These are phyloP conservation scores for Nigrograna mackinnonii DNA, from an alignment of 2,329 filamentous ascomycete genomes.

Conservation along the genomic window DNA sequence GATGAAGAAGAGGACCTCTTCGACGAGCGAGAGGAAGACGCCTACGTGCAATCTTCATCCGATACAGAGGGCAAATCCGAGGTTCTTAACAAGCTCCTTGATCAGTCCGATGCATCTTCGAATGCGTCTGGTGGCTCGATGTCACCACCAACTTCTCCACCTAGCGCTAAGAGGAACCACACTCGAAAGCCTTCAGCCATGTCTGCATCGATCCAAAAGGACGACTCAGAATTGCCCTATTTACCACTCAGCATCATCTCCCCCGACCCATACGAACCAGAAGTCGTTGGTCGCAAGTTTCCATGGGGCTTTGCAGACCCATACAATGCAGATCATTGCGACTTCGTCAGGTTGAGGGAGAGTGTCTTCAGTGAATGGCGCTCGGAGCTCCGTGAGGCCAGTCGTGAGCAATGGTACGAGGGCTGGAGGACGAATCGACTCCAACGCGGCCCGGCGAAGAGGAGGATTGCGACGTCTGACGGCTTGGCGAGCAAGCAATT, in stretches of 20 bases:
- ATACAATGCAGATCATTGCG: slow-evolving; percentile 88
- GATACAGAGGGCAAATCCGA: slow-evolving; percentile 37
- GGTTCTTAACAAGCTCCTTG: slow-evolving; percentile 41
- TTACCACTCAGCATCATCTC: slow-evolving; percentile 92
- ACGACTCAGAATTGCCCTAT: slow-evolving; percentile 60
- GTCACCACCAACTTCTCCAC: slow-evolving; percentile 37
- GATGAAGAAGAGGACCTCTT: slow-evolving; percentile 56
- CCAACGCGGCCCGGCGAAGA: slow-evolving; percentile 25
- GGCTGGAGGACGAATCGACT: slow-evolving; percentile 76
- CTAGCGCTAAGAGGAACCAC: slow-evolving; percentile 38
- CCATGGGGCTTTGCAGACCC: slow-evolving; percentile 98
- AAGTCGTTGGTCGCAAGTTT: slow-evolving; percentile 81
- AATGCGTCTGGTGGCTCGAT: slow-evolving; percentile 35
- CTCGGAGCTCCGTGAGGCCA: slow-evolving; percentile 84
- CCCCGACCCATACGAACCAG: slow-evolving; percentile 85
- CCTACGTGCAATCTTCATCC: slow-evolving; percentile 40
- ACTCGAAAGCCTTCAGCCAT: slow-evolving; percentile 45
- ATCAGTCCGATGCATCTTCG: slow-evolving; percentile 40
- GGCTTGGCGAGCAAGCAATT: slow-evolving; percentile 28
- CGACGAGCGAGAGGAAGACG: slow-evolving; percentile 56
- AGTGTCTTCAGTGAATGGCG: slow-evolving; percentile 94
- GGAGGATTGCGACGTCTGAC: slow-evolving; percentile 31
- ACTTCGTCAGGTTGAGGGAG: slow-evolving; percentile 89
- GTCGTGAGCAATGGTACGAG: slow-evolving; percentile 92
- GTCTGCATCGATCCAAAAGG: slow-evolving; percentile 40